phyloP scores from a whole-genome alignment of 192 early-diverging fungal genomes.

The Linnemannia zychae region DNA sequence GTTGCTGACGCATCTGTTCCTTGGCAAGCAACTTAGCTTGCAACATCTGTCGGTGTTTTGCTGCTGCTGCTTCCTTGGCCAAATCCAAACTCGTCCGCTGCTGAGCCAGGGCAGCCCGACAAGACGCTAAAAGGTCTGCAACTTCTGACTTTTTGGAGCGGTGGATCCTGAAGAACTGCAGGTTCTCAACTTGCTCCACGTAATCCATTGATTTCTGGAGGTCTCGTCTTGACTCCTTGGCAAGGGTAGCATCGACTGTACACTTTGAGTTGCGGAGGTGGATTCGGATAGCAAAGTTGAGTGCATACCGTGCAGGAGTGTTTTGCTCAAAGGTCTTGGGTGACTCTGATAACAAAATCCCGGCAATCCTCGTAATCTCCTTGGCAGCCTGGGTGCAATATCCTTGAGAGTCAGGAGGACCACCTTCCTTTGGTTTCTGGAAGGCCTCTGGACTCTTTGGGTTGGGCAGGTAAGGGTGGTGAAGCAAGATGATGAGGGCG shows the following conservation, averaged over 20 bases:
- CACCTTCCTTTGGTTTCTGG: slow-evolving; percentile 18
- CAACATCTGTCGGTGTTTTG: slow-evolving; percentile 42
- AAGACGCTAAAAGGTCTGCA: slow-evolving; percentile 38
- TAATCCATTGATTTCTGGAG: slow-evolving; percentile 56
- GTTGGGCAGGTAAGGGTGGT: slow-evolving; percentile 52
- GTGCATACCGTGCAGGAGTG: slow-evolving; percentile 43
- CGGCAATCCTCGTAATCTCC: slow-evolving; percentile 51
- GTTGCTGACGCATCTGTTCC: slow-evolving; percentile 16
- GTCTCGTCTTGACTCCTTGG: slow-evolving; percentile 46
- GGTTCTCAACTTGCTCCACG: slow-evolving; percentile 41
- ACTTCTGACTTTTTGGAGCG: slow-evolving; percentile 47
- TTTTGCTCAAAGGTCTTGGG: slow-evolving; percentile 49
- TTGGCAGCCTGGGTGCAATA: slow-evolving; percentile 55
- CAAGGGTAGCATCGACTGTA: slow-evolving; percentile 17
- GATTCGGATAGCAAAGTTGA: slow-evolving; percentile 54
- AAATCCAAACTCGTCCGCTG: slow-evolving; percentile 52
- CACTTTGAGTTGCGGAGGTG: slow-evolving; percentile 53
- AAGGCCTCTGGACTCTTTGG: slow-evolving; percentile 52
- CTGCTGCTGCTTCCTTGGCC: slow-evolving; percentile 44
- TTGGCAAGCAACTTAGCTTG: slow-evolving; percentile 29
- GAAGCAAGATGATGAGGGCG: slow-evolving; percentile 49
- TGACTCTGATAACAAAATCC: slow-evolving; percentile 39
- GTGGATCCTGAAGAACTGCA: slow-evolving; percentile 54
- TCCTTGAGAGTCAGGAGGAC: slow-evolving; percentile 40
- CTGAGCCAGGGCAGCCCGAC: slow-evolving; percentile 46